phyloP scores from a whole-genome alignment of 108 stramenopile species.

The Nitzschia sp. region DNA sequence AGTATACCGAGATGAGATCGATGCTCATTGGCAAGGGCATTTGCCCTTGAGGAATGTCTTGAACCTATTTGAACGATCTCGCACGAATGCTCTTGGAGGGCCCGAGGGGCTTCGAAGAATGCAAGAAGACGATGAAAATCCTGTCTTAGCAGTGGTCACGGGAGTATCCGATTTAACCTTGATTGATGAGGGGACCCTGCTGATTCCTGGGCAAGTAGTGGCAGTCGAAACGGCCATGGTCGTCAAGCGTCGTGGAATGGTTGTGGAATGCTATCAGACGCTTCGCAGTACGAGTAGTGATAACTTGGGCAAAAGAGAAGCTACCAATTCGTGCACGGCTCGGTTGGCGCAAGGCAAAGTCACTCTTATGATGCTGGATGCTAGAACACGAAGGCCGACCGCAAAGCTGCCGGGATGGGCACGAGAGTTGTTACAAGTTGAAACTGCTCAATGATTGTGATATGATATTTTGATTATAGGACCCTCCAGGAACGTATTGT shows the following conservation, averaged over 20 bases:
- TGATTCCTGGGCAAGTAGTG: conserved; percentile 29
- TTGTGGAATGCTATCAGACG: conserved; percentile 55
- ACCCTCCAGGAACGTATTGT: no score
- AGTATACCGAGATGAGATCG: conserved; percentile 67
- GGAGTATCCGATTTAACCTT: conserved; percentile 42
- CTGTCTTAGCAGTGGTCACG: conserved; percentile 59
- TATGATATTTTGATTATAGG: no score
- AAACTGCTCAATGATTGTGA: no score
- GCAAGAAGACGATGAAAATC: conserved; percentile 43
- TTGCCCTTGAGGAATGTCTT: conserved; percentile 62
- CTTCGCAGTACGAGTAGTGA: conserved; percentile 20
- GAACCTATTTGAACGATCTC: conserved; percentile 69
- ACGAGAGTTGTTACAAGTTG: neutral
- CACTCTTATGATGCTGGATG: conserved; percentile 54
- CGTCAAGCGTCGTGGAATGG: conserved; percentile 55
- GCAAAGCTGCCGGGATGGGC: conserved; percentile 53
- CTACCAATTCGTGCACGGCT: neutral
- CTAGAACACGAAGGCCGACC: conserved; percentile 46
- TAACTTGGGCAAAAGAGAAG: neutral
- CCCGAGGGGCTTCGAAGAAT: conserved; percentile 52
- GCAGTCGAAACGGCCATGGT: conserved; percentile 43
- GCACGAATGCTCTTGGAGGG: conserved; percentile 64
- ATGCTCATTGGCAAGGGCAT: conserved; percentile 33
- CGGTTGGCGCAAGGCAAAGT: conserved; percentile 56
- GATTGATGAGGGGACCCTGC: conserved; percentile 11